Evolutionary conservation across 2,329 filamentous ascomycete genomes (phyloP), one percentile per base, ranked within the genome.

Genomic region (Iodosphaeria phyllophila): DNA sequence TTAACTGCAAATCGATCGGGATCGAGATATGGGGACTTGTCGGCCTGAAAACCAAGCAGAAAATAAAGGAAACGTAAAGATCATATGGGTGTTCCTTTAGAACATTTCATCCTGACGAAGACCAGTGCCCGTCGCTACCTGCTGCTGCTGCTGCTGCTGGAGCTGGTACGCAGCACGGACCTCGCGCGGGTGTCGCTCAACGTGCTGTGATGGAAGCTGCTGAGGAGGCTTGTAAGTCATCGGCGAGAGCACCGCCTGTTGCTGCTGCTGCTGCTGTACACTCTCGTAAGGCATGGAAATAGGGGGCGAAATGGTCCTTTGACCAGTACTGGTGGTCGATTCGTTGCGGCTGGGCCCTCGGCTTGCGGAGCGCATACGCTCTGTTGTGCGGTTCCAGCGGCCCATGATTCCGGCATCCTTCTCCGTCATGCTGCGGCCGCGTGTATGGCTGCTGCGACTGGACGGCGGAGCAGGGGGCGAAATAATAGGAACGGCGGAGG

Each of bases 281-380:
- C 49, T 52, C 36, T 55, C 51, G 27, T 52, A 51, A 0, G 50
- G 49, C 3, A 45, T 43, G 13, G 38, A 31, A 23, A 35, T 34
- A 27, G 52, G 50, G 1, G 54, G 52, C 3, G 47, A 53, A 36
- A 48, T 52, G 25, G 47, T 48, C 9, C 46, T 38, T 33, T 32
- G 36, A 18, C 36, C 40, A n/a, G n/a, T n/a, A n/a, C n/a, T n/a
- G 9, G 45, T 41, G 7, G 41, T 40, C 1, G 45, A 41, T 31
- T 54, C 56, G 34, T 62, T 63, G 21, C 58, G 55, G n/a, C n/a
- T n/a, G n/a, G n/a, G n/a, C 25, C 56, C 58, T 10, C 66, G 61
- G 41, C 65, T 71, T 2, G 52, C 65, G 4, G 65, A 71, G 12
- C 67, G 59, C 38, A 72, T 58, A 23, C 64, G 58, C 36, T 72